Conservation (phyloP, 192 early-diverging fungal species). For the Linnemannia zychae region DNA sequence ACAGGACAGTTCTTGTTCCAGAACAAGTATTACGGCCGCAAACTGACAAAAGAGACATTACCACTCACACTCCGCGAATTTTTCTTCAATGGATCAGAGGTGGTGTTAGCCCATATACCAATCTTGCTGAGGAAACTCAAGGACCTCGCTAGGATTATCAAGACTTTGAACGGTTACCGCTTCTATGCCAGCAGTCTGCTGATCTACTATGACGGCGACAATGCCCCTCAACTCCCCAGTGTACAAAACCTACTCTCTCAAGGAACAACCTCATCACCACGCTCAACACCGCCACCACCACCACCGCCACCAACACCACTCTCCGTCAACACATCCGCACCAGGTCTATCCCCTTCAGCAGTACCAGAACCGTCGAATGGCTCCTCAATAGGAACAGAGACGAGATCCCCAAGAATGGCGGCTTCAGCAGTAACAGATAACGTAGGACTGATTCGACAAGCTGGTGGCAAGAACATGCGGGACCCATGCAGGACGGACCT, state of each 20-base stretch:
- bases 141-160: conserved; percentile 81
- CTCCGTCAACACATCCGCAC: neutral
- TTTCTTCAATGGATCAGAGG: conserved; percentile 85
- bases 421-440: neutral
- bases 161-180: conserved; percentile 82
- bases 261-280: neutral
- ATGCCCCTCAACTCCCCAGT: conserved; percentile 6
- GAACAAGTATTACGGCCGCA: conserved; percentile 97
- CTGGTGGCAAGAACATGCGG: neutral
- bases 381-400: neutral
- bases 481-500: conserved; percentile 75
- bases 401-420: neutral
- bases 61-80: conserved; percentile 83
- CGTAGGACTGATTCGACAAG: neutral
- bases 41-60: conserved; percentile 84
- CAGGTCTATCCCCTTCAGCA: neutral
- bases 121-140: conserved; percentile 80
- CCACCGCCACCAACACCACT: neutral
- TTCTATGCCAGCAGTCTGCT: conserved; percentile 94
- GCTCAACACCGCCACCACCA: neutral
- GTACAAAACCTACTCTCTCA: neutral
- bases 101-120: conserved; percentile 86
- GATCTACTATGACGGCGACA: conserved; percentile 91
- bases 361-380: neutral
- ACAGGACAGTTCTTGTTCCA: conserved; percentile 84